These are phyloP conservation scores for Musa beccarii DNA, from an alignment of 176 grass and related monocot genomes.

Conservation along the genomic window DNA sequence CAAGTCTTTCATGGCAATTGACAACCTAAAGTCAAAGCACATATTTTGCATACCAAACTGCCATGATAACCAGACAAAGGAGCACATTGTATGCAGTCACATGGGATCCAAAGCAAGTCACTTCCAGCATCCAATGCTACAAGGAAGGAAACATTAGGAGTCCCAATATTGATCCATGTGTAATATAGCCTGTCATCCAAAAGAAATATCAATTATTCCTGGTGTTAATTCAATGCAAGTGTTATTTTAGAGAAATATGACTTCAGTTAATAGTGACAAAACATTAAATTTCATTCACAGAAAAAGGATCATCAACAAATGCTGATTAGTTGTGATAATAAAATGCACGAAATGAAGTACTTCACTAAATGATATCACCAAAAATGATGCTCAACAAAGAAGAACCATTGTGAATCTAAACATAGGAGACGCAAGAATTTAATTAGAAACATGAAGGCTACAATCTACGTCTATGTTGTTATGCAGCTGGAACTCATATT, in stretches of 20 bases:
- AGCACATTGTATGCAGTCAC: slow-evolving; percentile 84
- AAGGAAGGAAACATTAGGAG: slow-evolving; percentile 67
- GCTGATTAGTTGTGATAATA: too few species aligned
- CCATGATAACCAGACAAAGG: slow-evolving; percentile 73
- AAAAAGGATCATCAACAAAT: too few species aligned
- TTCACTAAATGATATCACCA: neutral
- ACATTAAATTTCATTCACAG: neutral
- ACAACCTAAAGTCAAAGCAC: neutral
- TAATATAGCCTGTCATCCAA: slow-evolving; percentile 60
- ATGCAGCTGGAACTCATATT: too few species aligned
- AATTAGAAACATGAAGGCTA: too few species aligned
- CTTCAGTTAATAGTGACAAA: neutral
- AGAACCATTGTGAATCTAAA: too few species aligned
- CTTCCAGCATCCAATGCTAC: slow-evolving; percentile 96
- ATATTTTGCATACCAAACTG: slow-evolving; percentile 49
- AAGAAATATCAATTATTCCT: neutral
- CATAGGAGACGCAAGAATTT: too few species aligned
- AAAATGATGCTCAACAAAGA: neutral
- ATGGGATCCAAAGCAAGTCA: slow-evolving; percentile 94
- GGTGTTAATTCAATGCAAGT: neutral
- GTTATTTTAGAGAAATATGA: neutral
- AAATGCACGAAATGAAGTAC: too few species aligned
- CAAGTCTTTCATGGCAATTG: neutral
- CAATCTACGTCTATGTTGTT: too few species aligned
- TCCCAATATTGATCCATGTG: slow-evolving; percentile 94